A percentile compares a stretch with the other conserved stretches of the same genome.
Evolutionary conservation across 1,284 basidiomycete genomes (phyloP).

Genomic region (Ustilago loliicola): DNA sequence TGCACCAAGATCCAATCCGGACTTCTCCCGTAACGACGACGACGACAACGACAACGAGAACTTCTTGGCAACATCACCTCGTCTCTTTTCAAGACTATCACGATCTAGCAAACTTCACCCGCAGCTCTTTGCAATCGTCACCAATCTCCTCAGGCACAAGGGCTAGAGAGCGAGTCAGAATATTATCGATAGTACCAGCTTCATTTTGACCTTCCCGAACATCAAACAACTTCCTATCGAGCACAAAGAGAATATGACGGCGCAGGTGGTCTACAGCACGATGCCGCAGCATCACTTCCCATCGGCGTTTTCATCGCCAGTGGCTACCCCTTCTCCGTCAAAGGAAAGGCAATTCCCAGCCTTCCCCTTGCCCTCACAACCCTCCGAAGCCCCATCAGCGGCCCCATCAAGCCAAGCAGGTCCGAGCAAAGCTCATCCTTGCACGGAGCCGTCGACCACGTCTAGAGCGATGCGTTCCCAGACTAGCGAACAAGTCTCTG

Average conservation of each 20-base stretch:
- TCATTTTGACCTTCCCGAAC: background rate
- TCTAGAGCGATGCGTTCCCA: background rate
- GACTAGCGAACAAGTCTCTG: background rate
- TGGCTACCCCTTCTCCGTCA: slow-evolving; percentile 39
- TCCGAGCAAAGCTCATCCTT: slow-evolving; percentile 8
- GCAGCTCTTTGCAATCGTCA: background rate
- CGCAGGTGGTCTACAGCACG: slow-evolving; percentile 39
- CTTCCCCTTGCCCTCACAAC: slow-evolving; percentile 12
- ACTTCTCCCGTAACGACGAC: background rate
- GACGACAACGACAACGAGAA: background rate
- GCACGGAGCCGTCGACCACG: background rate
- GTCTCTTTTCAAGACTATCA: background rate
- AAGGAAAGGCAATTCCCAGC: slow-evolving; percentile 27
- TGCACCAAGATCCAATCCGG: background rate
- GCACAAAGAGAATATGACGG: slow-evolving; percentile 30
- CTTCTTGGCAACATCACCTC: background rate
- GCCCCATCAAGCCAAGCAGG: slow-evolving; percentile 10
- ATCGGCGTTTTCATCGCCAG: slow-evolving; percentile 39
- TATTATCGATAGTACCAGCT: too few relatives aligned
- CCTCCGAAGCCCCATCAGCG: background rate
- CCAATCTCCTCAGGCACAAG: too few relatives aligned
- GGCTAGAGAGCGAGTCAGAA: too few relatives aligned
- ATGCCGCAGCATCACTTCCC: slow-evolving; percentile 46
- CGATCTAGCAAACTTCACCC: background rate
- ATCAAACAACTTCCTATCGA: background rate